phyloP scores from a whole-genome alignment of 305 asterid genomes.

The Euphrasia arctica region DNA sequence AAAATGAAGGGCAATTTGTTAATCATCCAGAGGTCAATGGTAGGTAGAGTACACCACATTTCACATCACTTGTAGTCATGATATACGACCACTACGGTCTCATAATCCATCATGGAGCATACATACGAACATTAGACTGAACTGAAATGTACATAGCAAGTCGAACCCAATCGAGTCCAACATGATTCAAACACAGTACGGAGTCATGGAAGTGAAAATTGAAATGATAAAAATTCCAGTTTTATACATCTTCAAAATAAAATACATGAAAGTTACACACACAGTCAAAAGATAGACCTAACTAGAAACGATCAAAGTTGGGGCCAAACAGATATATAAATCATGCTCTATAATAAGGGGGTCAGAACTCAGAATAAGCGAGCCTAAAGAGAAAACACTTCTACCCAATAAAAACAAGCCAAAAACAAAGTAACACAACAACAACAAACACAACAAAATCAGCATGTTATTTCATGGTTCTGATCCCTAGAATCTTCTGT shows the following conservation, averaged over 20 bases:
- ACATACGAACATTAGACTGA: too few relatives aligned
- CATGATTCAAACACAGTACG: too few relatives aligned
- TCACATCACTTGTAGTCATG: too few relatives aligned
- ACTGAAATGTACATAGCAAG: too few relatives aligned
- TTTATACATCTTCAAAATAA: constrained; percentile 23
- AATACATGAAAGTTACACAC: constrained; percentile 31
- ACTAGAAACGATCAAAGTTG: constrained; percentile 5
- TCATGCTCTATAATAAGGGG: constrained; percentile 20
- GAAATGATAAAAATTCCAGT: constrained; percentile 22
- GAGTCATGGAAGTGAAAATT: background rate
- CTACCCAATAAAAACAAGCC: constrained; percentile 19
- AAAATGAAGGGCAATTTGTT: too few relatives aligned
- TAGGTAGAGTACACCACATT: too few relatives aligned
- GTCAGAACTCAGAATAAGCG: constrained; percentile 38
- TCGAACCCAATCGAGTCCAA: too few relatives aligned
- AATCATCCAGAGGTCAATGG: too few relatives aligned
- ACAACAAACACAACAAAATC: constrained; percentile 27
- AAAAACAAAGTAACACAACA: constrained; percentile 21
- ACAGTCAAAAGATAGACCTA: constrained; percentile 23
- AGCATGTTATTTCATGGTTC: constrained; percentile 45
- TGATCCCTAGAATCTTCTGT: constrained; percentile 55
- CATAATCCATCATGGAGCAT: too few relatives aligned
- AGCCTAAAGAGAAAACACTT: constrained; percentile 26
- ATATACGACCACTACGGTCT: too few relatives aligned
- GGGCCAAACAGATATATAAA: constrained; percentile 8